phyloP scores from a whole-genome alignment of 441 rosid genomes.

The Macaranga tanarius region DNA sequence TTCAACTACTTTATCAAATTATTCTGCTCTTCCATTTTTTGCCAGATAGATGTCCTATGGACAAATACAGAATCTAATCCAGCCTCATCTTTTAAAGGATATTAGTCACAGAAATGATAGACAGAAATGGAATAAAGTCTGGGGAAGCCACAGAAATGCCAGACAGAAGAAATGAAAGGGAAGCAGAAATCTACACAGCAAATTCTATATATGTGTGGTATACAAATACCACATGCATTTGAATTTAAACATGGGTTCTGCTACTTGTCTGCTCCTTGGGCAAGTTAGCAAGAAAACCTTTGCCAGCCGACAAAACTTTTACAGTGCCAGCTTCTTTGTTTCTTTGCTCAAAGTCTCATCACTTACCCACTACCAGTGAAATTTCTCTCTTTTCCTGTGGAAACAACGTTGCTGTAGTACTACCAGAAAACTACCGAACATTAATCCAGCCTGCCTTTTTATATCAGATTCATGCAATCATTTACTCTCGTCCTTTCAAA shows the following conservation, averaged over 20 bases:
- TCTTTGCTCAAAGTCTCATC: too few species aligned
- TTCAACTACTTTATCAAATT: neutral
- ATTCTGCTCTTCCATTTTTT: neutral
- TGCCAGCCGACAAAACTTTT: too few species aligned
- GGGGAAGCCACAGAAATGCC: neutral
- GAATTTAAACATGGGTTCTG: neutral
- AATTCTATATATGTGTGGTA: neutral
- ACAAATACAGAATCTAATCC: neutral
- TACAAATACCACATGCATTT: neutral
- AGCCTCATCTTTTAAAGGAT: neutral
- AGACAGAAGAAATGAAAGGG: neutral
- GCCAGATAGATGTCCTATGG: neutral
- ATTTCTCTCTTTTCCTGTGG: too few species aligned
- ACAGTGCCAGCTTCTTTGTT: too few species aligned
- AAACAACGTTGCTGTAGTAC: too few species aligned
- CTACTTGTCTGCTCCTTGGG: neutral
- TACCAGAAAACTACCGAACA: too few species aligned
- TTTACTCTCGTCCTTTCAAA: too few species aligned
- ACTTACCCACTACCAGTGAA: too few species aligned
- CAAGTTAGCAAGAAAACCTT: neutral
- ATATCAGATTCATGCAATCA: too few species aligned
- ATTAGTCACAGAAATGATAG: neutral
- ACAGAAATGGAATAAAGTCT: neutral
- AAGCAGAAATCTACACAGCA: neutral
- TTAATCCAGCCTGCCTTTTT: too few species aligned